Evolutionary conservation across 2,329 filamentous ascomycete species (phyloP), one percentile per base, ranked within the genome.

Genomic region (Colletotrichum chrysophilum): DNA sequence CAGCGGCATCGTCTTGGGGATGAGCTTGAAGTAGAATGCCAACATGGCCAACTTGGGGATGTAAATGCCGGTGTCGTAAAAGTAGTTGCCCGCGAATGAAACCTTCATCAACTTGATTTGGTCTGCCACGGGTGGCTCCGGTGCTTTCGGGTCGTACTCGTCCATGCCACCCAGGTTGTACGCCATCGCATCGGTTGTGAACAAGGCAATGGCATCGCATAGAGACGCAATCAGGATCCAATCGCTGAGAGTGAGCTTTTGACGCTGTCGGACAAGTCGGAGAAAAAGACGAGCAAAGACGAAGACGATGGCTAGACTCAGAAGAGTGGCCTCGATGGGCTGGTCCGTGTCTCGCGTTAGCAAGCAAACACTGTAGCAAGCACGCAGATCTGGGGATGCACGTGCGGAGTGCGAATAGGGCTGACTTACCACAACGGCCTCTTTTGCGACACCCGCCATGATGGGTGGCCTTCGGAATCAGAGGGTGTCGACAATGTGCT

Each of bases 21-120:
- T 78, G 3, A 82, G 74, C 55, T 78, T 78, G 70, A 77, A 82
- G 69, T 82, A 82, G n/a, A 82, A 77, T 1, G 81, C 80, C 18
- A 82, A 38, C 32, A 82, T 24, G 1, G 81, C 81, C 43, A 82
- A 13, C 52, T 82, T 82, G 3, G 81, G 81, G 4, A 82, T 71
- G 55, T 82, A 82, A 10, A 82, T 72, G 6, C 81, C 81, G 4
- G 81, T 82, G 28, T 82, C 81, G 76, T 82, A 82, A 13, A 82
- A 81, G 62, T 82, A 82, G 72, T 82, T 82, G 7, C 81, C 81
- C 5, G 81, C 80, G 72, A 82, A 82, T 0, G 80, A 36, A 3
- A 82, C 74, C 73, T 82, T 82, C 76, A 77, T 79, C 38, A 81
- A 61, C 3, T 64, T 48, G n/a, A 82, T 78, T 62, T 78, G 77